Evolutionary conservation across 306 rosid genomes (phyloP), one percentile per base, ranked within the genome.

Genomic region (Vachellia collinsii): DNA sequence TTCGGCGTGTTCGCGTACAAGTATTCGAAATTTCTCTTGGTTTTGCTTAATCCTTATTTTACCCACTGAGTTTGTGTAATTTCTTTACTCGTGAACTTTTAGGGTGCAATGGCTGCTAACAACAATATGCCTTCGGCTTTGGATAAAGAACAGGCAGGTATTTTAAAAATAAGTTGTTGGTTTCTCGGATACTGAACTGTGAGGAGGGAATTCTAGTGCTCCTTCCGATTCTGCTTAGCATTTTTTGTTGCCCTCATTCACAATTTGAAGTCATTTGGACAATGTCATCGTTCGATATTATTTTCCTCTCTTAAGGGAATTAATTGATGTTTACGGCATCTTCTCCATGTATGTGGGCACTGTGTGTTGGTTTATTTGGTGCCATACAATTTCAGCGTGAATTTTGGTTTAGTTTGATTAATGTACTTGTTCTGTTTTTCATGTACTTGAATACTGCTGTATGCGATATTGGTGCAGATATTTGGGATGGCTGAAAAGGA

Each of bases 401-500:
- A 36, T 7, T 41, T 61, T 51, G 38, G 41, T 70, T 47, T 38
- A 6, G 41, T 54, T 38, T 38, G 42, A 48, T 69, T 39, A 29
- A 3, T 50, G 62, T 36, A 8, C 9, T 41, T 10, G n/a, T 25
- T 44, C 25, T 58, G 43, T 70, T 29, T 76, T 65, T 6, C 7
- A 54, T 81, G 53, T 29, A 58, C 25, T 72, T 61, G 20, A 80
- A 50, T 78, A 59, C 63, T 80, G 78, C 6, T 66, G 23, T 76
- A 69, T 19, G 5, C 48, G 47, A 54, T 75, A 1, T 5, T 50
- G 72, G 75, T 42, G 82, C 92, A 95, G 99, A 93, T 95, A 51
- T 90, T 95, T 83, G 97, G 99, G 62, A 95, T 95, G 94, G 99
- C 96, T 64, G 99, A 95, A 82, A 91, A 95, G 87, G 98, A 93